Evolutionary conservation across 192 early-diverging fungal genomes (phyloP).

Genomic region (Coemansia sp.): DNA sequence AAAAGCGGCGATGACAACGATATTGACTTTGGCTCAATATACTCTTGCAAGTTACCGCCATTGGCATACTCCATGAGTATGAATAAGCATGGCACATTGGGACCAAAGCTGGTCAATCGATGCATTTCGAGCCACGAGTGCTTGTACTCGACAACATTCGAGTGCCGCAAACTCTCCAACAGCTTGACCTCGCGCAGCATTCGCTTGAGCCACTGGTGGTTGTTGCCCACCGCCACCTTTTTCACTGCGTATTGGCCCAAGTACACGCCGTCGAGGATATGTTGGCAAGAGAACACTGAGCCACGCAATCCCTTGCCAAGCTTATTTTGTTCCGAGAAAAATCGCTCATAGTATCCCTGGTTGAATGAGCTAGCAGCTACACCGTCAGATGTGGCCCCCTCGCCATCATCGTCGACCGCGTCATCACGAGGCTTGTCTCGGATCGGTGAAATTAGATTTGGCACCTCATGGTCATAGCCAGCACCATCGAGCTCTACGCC

Average conservation of each 20-base stretch:
- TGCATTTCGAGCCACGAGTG: constrained; percentile 94
- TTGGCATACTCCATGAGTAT: constrained; percentile 96
- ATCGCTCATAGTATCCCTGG: constrained; percentile 93
- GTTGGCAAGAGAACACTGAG: constrained; percentile 88
- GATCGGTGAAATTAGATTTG: neutral
- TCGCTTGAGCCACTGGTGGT: constrained; percentile 85
- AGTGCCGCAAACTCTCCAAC: constrained; percentile 86
- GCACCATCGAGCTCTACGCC: neutral
- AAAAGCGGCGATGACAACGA: neutral
- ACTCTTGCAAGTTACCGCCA: constrained; percentile 96
- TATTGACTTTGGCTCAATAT: constrained; percentile 57
- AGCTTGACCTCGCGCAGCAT: constrained; percentile 95
- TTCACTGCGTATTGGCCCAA: constrained; percentile 92
- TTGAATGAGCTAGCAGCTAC: constrained; percentile 78
- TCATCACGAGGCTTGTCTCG: neutral
- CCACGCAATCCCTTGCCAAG: constrained; percentile 90
- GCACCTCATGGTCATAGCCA: neutral
- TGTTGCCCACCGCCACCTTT: constrained; percentile 90
- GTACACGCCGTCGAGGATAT: constrained; percentile 71
- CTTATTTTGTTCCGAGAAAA: constrained; percentile 87
- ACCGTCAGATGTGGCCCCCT: neutral
- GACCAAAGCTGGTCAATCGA: constrained; percentile 69
- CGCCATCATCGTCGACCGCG: neutral
- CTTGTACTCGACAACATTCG: constrained; percentile 94
- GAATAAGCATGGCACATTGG: constrained; percentile 90